Percentiles rank a stretch among this genome's conserved stretches.
Conservation (phyloP, 441 rosid genomes). For the Syzygium malaccense region DNA sequence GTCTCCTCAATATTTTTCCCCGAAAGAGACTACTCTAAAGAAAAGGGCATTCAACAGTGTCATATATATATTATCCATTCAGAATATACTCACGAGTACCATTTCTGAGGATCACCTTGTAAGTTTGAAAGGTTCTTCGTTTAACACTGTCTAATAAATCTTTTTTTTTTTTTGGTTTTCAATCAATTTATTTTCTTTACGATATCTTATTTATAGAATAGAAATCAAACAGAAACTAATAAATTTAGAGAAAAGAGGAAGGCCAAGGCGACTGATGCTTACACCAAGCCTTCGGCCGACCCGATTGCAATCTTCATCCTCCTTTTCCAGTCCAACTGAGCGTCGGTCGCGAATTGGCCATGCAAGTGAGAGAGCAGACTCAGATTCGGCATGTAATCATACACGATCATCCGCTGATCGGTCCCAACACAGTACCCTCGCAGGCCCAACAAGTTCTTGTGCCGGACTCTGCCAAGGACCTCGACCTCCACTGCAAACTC, state of each 20-base stretch:
- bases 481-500: conserved; percentile 14
- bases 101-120: not conserved
- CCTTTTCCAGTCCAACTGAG: conserved; percentile 9
- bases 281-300: conserved; percentile 11
- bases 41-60: not conserved
- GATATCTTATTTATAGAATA: not conserved
- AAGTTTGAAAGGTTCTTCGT: not conserved
- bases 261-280: not conserved
- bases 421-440: conserved; percentile 11
- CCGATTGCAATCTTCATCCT: conserved; percentile 5
- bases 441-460: conserved; percentile 5
- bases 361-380: conserved; percentile 17
- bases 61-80: not conserved
- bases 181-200: not conserved
- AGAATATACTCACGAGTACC: not conserved
- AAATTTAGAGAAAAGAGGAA: not conserved
- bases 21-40: not conserved
- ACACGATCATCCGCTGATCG: conserved; percentile 12
- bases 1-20: not conserved
- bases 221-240: not conserved
- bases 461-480: conserved; percentile 14
- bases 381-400: conserved; percentile 13
- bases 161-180: not conserved
- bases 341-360: conserved; percentile 7
- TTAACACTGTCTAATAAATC: not conserved